These are phyloP conservation scores for Tubosaeta sp. DNA, from an alignment of 768 basidiomycete species.

Conservation along the genomic window DNA sequence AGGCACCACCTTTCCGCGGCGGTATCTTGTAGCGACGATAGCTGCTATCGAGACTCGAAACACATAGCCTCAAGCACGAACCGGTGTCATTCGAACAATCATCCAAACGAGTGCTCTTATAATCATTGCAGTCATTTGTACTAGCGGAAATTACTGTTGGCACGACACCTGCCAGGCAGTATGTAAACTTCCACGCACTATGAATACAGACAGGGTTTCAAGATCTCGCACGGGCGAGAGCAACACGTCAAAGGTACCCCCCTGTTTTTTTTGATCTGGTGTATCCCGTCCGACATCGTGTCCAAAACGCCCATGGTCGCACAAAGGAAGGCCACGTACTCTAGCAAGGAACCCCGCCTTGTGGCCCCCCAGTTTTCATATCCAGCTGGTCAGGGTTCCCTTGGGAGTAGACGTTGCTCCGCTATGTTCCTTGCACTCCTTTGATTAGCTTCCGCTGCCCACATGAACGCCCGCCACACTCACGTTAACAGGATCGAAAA, in stretches of 20 bases:
- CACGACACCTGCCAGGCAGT: not conserved
- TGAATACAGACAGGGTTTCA: not conserved
- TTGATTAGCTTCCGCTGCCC: not conserved
- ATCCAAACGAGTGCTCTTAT: slow-evolving; percentile 3
- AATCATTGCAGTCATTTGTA: not conserved
- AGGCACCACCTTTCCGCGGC: slow-evolving; percentile 20
- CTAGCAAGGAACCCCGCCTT: not conserved
- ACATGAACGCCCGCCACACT: slow-evolving; percentile 7
- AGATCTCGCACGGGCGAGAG: not conserved
- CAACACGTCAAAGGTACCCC: not conserved
- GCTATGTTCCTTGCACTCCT: slow-evolving; percentile 4
- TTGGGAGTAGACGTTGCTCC: not conserved
- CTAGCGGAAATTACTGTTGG: not conserved
- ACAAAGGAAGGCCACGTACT: not conserved
- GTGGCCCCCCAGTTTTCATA: slow-evolving; percentile 2
- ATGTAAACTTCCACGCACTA: not conserved
- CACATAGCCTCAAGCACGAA: slow-evolving; percentile 6
- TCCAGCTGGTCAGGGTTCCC: not conserved
- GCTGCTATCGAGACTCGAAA: slow-evolving; percentile 9
- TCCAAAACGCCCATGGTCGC: slow-evolving; percentile 2
- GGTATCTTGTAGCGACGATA: slow-evolving; percentile 5
- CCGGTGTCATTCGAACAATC: not conserved
- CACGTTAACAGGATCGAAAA: slow-evolving; percentile 13
- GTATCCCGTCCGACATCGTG: not conserved
- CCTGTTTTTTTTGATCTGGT: not conserved